phyloP scores from a whole-genome alignment of 208 protist species.

The Leishmania amazonensis region DNA sequence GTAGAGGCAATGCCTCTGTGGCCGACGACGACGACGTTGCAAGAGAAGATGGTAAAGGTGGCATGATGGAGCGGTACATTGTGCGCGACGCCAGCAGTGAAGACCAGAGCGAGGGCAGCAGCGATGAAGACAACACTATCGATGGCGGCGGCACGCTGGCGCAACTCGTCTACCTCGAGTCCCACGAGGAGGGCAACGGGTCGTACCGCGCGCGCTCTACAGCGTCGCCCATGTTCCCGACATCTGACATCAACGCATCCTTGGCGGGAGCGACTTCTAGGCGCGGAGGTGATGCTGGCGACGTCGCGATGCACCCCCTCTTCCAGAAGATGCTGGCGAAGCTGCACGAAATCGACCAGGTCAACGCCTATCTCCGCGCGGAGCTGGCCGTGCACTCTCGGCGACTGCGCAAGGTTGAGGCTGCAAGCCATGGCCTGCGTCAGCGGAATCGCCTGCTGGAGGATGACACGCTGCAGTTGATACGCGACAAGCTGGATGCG shows the following conservation, averaged over 20 bases:
- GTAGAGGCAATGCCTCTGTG: not conserved
- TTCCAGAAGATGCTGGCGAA: slow-evolving; percentile 81
- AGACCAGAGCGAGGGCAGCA: not conserved
- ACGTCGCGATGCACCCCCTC: slow-evolving; percentile 16
- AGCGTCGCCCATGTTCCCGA: not conserved
- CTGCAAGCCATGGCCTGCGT: slow-evolving; percentile 54
- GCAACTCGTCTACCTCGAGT: slow-evolving; percentile 14
- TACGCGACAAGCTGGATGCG: slow-evolving; percentile 69
- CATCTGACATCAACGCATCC: not conserved
- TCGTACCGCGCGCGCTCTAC: not conserved
- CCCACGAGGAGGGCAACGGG: not conserved
- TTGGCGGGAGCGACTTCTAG: not conserved
- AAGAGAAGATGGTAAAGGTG: not conserved
- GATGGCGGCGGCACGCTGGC: slow-evolving; percentile 1
- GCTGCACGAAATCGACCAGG: slow-evolving; percentile 74
- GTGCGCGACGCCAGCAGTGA: slow-evolving; percentile 26
- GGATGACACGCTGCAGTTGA: slow-evolving; percentile 45
- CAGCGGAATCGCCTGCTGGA: slow-evolving; percentile 62
- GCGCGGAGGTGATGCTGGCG: not conserved
- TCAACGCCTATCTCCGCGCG: slow-evolving; percentile 71
- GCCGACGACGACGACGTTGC: not conserved
- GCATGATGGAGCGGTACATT: slow-evolving; percentile 17
- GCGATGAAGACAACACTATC: slow-evolving; percentile 3
- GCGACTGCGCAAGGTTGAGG: slow-evolving; percentile 65
- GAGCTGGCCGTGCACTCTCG: slow-evolving; percentile 76